Conservation (phyloP, 768 basidiomycete genomes). For the Coprinopsis strossmayeri region DNA sequence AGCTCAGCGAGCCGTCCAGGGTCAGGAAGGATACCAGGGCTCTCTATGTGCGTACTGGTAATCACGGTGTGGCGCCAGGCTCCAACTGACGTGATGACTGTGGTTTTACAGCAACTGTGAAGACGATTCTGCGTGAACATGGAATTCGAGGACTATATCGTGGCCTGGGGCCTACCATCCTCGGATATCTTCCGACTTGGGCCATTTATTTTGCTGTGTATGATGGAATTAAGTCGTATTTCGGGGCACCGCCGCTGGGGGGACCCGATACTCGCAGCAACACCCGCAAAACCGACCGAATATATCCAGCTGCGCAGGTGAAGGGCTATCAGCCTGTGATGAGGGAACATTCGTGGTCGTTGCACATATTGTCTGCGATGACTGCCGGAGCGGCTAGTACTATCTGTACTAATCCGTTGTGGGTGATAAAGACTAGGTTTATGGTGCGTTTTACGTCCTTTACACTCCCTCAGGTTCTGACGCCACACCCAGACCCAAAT, state of each 20-base stretch:
- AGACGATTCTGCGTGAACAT: constrained; percentile 44
- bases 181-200: constrained; percentile 98
- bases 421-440: constrained; percentile 99
- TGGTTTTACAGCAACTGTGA: constrained; percentile 30
- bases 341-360: constrained; percentile 77
- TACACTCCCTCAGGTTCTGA: background rate
- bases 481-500: constrained; percentile 65
- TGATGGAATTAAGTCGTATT: constrained; percentile 85
- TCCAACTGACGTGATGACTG: background rate
- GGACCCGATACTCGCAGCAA: constrained; percentile 12
- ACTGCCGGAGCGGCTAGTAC: constrained; percentile 90
- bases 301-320: constrained; percentile 78
- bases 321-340: constrained; percentile 81
- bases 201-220: constrained; percentile 98
- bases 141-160: constrained; percentile 91
- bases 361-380: constrained; percentile 95
- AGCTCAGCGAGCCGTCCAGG: constrained; percentile 74
- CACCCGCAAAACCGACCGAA: constrained; percentile 30
- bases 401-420: constrained; percentile 89
- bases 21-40: constrained; percentile 71
- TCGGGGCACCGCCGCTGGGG: constrained; percentile 60
- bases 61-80: constrained; percentile 1
- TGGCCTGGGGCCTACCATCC: constrained; percentile 93
- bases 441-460: constrained; percentile 55
- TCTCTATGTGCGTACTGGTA: constrained; percentile 50